A percentile compares a stretch with the other conserved stretches of the same genome.
These are phyloP conservation scores for Tuber magnatum DNA, from an alignment of 495 filamentous ascomycete genomes.

Conservation along the genomic window DNA sequence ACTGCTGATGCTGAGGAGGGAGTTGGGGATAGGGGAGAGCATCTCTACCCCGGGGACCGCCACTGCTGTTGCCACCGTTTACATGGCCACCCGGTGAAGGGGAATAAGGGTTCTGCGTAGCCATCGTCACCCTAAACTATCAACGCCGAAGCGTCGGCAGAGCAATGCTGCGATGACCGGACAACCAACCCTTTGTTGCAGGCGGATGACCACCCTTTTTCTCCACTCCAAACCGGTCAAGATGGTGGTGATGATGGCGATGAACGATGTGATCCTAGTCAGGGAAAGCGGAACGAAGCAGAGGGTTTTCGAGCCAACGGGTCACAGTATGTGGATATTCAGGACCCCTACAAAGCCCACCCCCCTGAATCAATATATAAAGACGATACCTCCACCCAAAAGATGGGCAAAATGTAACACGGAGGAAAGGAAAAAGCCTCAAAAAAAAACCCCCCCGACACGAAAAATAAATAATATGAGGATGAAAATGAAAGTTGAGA, in stretches of 20 bases:
- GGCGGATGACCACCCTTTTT: not conserved
- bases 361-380: not conserved
- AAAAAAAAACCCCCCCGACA: not conserved
- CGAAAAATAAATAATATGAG: not conserved
- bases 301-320: not conserved
- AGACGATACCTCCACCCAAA: not conserved
- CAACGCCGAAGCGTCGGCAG: not conserved
- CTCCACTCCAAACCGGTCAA: not conserved
- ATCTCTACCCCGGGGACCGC: not conserved
- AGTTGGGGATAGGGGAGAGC: not conserved
- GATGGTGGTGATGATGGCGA: not conserved
- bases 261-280: not conserved
- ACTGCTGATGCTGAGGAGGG: not conserved
- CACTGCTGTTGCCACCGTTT: not conserved
- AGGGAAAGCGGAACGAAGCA: not conserved
- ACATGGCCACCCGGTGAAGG: not conserved
- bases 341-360: not conserved
- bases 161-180: not conserved
- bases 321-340: not conserved
- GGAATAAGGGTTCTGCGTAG: not conserved
- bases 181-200: not conserved
- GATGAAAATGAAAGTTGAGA: not conserved
- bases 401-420: not conserved
- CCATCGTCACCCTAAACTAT: not conserved
- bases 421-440: not conserved